phyloP scores from a whole-genome alignment of 306 rosid genomes.

The Cyclanthera cordifolia region DNA sequence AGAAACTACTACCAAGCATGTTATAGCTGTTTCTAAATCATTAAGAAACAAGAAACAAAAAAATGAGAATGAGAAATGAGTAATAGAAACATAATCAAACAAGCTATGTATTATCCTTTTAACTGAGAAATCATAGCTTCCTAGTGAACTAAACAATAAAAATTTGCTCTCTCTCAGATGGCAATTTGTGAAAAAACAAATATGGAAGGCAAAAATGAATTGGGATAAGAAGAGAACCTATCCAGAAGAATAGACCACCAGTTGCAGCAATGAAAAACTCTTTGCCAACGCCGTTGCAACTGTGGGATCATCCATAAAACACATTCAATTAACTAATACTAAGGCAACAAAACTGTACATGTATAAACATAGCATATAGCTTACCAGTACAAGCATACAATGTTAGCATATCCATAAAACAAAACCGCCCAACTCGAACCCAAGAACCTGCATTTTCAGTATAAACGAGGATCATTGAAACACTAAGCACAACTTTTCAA shows the following conservation, averaged over 20 bases:
- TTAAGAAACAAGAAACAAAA: not conserved
- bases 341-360: not conserved
- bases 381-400: conserved; percentile 66
- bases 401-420: conserved; percentile 82
- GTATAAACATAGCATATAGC: conserved; percentile 16
- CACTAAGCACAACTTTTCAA: not conserved
- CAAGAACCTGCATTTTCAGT: conserved; percentile 47
- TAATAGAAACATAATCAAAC: not conserved
- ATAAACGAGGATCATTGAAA: not conserved
- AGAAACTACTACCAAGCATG: not conserved
- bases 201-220: not conserved
- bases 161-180: not conserved
- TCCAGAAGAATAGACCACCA: conserved; percentile 3
- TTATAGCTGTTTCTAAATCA: not conserved
- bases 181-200: not conserved
- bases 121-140: no score
- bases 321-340: not conserved
- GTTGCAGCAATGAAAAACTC: conserved; percentile 11
- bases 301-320: not conserved
- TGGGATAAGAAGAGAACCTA: conserved; percentile 1
- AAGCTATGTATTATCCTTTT: not conserved
- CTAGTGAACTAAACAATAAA: not conserved
- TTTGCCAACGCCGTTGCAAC: conserved; percentile 1
- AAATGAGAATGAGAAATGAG: no score
- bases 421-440: conserved; percentile 80